Percentiles rank a stretch among this genome's conserved stretches.
Evolutionary conservation across 148 eudicot genomes (phyloP).

Genomic region (Vaccinium macrocarpon): DNA sequence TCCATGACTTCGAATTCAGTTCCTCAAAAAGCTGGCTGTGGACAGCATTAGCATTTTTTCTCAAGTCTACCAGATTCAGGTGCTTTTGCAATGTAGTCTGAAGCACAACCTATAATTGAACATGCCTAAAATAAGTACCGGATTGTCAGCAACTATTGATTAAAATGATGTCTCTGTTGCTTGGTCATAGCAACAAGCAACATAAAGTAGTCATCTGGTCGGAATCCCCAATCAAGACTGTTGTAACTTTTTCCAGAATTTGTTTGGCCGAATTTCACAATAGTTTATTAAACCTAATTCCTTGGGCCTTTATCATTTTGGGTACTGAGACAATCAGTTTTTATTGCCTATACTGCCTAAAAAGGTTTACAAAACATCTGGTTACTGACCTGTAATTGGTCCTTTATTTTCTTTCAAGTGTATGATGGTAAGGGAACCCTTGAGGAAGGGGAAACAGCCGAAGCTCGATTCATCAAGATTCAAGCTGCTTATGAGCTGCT

Average conservation of each 20-base stretch:
- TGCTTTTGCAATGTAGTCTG: constrained; percentile 6
- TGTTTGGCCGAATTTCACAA: background rate
- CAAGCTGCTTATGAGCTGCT: constrained; percentile 99
- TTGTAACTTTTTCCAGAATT: background rate
- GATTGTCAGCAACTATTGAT: background rate
- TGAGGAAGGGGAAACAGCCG: constrained; percentile 95
- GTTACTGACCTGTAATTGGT: constrained; percentile 19
- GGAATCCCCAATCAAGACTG: background rate
- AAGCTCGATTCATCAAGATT: constrained; percentile 88
- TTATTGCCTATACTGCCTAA: background rate
- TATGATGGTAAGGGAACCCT: constrained; percentile 95
- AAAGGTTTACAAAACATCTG: constrained; percentile 11
- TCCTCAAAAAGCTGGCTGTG: background rate
- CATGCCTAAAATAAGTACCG: background rate
- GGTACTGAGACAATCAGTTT: background rate
- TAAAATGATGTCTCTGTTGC: background rate
- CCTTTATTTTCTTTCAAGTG: constrained; percentile 40
- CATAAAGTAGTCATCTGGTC: constrained; percentile 2
- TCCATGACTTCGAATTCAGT: background rate
- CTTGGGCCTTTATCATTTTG: background rate
- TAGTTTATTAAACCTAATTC: background rate
- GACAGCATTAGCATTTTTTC: background rate
- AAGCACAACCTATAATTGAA: background rate
- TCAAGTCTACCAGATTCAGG: background rate
- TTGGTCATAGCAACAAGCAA: background rate